These are phyloP conservation scores for Limtongia smithiae DNA, from an alignment of 805 yeast genomes.

Conservation along the genomic window DNA sequence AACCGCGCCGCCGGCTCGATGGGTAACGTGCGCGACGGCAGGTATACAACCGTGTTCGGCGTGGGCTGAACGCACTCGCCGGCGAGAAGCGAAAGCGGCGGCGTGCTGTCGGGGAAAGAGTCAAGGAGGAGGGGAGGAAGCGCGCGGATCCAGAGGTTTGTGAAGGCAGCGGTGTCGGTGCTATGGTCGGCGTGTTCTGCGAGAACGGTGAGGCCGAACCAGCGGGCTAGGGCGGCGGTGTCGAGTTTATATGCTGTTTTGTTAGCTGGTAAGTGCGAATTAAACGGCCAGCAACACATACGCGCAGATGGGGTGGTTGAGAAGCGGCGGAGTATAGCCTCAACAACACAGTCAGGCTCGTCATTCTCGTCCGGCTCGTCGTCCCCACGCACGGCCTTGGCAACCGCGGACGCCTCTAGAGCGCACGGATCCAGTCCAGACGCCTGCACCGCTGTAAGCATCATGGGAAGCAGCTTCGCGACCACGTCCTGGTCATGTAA, in stretches of 20 bases:
- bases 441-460: constrained; percentile 32
- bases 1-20: constrained; percentile 49
- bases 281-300: constrained; percentile 6
- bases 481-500: constrained; percentile 33
- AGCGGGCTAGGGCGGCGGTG: constrained; percentile 45
- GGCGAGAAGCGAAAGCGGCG: constrained; percentile 47
- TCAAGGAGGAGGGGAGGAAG: constrained; percentile 50
- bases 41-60: constrained; percentile 47
- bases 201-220: too few species aligned
- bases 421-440: constrained; percentile 26
- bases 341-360: constrained; percentile 45
- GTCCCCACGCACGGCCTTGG: too few species aligned
- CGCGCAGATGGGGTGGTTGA: constrained; percentile 30
- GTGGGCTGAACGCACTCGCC: constrained; percentile 56
- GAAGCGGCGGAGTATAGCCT: constrained; percentile 52
- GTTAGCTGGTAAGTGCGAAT: not conserved
- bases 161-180: constrained; percentile 25
- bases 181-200: too few species aligned
- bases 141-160: constrained; percentile 34
- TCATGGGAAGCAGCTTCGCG: constrained; percentile 29
- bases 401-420: too few species aligned
- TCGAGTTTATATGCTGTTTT: constrained; percentile 42
- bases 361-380: constrained; percentile 36
- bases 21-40: constrained; percentile 50
- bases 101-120: constrained; percentile 62